Conservation (phyloP, 148 eudicot genomes). For the Vaccinium macrocarpon region DNA sequence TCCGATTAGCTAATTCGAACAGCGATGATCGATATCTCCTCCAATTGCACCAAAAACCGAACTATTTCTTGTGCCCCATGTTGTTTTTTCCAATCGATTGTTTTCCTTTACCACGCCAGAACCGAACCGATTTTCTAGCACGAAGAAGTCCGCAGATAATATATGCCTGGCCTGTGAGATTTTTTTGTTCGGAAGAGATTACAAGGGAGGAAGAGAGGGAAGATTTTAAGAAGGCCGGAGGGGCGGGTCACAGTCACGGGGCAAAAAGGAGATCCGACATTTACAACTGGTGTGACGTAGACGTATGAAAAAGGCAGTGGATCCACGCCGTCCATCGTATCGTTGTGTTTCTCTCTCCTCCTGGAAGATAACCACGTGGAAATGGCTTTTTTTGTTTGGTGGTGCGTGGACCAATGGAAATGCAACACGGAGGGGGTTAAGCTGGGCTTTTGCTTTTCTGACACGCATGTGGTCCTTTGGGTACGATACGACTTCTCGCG, state of each 20-base stretch:
- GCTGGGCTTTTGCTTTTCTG: not conserved
- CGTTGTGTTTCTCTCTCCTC: not conserved
- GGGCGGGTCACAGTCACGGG: not conserved
- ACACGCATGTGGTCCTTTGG: not conserved
- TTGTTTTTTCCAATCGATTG: too few species aligned
- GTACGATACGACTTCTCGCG: too few species aligned
- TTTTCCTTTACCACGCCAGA: too few species aligned
- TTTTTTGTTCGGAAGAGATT: not conserved
- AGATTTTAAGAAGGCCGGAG: not conserved
- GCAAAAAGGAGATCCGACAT: not conserved
- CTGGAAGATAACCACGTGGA: not conserved
- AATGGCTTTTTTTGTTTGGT: not conserved
- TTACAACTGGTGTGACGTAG: slow-evolving; percentile 7
- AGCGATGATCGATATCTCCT: too few species aligned
- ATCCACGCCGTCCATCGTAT: slow-evolving; percentile 3
- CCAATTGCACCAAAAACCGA: too few species aligned
- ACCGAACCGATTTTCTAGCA: too few species aligned
- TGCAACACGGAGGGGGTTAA: not conserved
- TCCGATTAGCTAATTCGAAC: too few species aligned
- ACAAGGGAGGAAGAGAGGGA: not conserved
- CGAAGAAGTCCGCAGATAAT: too few species aligned
- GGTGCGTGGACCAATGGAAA: not conserved
- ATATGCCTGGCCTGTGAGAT: not conserved
- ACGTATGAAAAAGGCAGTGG: not conserved
- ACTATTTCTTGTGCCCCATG: too few species aligned